Evolutionary conservation across 139 green algal genomes (phyloP).

Genomic region (Yamagishiella unicocca): DNA sequence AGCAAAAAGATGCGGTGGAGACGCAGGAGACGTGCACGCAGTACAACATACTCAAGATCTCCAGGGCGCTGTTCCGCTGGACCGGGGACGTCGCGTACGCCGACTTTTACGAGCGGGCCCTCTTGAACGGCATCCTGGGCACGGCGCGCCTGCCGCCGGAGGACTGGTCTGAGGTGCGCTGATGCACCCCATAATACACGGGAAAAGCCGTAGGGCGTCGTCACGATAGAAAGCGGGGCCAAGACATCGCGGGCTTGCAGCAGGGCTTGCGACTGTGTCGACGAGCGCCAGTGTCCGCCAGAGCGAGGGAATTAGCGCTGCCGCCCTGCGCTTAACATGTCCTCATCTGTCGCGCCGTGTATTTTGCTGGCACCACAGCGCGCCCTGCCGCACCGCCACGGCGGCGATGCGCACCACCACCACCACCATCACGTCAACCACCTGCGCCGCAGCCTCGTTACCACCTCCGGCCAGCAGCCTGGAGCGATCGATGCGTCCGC

Average conservation of each 20-base stretch:
- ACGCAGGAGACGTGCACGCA: constrained; percentile 60
- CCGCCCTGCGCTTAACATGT: no score
- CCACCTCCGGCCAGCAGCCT: neutral
- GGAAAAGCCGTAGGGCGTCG: no score
- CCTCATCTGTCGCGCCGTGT: no score
- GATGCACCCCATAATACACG: no score
- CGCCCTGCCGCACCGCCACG: constrained; percentile 21
- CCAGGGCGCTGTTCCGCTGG: constrained; percentile 65
- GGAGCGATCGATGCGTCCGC: neutral
- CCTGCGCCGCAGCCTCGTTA: constrained; percentile 5
- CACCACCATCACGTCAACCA: constrained; percentile 36
- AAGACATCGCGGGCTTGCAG: no score
- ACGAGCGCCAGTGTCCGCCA: no score
- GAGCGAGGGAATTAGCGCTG: no score
- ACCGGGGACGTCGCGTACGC: constrained; percentile 58
- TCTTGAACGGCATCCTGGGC: constrained; percentile 65
- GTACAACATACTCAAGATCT: constrained; percentile 82
- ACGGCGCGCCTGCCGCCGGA: constrained; percentile 38
- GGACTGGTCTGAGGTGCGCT: constrained; percentile 35
- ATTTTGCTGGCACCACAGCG: no score
- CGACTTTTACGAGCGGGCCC: constrained; percentile 69
- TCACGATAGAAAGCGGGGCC: no score
- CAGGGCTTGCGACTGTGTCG: no score
- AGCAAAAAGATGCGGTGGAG: constrained; percentile 45
- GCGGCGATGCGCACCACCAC: constrained; percentile 17